A percentile compares a stretch with the other conserved stretches of the same genome.
Conservation (phyloP, 2,329 filamentous ascomycete genomes). For the Sporothrix variecibatus region DNA sequence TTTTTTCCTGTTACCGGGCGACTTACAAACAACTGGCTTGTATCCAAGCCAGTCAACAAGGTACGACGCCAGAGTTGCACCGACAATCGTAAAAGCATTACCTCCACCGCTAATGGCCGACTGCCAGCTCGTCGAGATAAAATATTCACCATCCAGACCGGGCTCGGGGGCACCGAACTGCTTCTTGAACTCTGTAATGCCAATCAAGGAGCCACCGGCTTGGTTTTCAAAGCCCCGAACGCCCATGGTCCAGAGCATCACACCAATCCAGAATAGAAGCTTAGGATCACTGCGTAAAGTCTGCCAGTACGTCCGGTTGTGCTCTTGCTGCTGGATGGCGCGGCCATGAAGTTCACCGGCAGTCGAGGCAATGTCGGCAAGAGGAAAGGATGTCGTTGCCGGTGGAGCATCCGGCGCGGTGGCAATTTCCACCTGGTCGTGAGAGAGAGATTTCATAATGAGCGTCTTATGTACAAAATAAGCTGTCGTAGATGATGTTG, state of each 20-base stretch:
- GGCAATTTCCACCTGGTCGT: conserved; percentile 14
- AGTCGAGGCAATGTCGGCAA: no score
- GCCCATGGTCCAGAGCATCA: conserved; percentile 26
- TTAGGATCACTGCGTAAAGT: conserved; percentile 17
- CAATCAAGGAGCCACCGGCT: conserved; percentile 42
- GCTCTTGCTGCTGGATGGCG: conserved; percentile 26
- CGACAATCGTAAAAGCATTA: no score
- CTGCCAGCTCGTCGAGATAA: conserved; percentile 43
- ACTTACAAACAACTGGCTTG: conserved; percentile 3
- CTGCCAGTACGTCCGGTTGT: conserved; percentile 22
- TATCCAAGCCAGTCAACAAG: no score
- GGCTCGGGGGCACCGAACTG: conserved; percentile 43
- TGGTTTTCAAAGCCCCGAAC: conserved; percentile 30
- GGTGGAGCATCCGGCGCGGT: background rate
- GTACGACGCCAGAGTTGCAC: no score
- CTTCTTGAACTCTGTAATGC: conserved; percentile 44
- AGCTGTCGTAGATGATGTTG: no score
- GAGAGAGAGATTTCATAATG: background rate
- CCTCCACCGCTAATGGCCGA: conserved; percentile 42
- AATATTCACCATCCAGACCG: conserved; percentile 40
- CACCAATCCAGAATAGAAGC: conserved; percentile 26
- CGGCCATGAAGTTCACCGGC: conserved; percentile 23
- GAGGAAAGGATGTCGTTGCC: background rate
- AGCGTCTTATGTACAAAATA: no score
- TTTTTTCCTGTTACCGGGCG: background rate